Evolutionary conservation across 2,329 filamentous ascomycete genomes (phyloP), one percentile per base, ranked within the genome.

Genomic region (Colletotrichum endophyticum): DNA sequence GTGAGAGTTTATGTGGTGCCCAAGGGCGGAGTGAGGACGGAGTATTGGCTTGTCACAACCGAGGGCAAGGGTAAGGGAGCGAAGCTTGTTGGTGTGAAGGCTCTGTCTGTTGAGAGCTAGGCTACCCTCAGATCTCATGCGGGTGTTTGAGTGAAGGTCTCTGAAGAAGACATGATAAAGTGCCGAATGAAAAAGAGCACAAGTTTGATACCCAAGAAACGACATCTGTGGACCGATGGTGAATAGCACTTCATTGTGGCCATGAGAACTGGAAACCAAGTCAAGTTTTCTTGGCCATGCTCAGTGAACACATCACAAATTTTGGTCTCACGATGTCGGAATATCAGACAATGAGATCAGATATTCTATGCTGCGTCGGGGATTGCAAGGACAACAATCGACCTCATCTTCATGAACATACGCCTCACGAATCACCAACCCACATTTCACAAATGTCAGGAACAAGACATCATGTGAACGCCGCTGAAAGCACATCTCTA

Each of bases 1-100:
- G 91, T 96, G 69, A 91, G 93, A 82, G 92, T 98, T 27, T 98
- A 97, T 81, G 88, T 91, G 70, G 92, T 98, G 11, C 86, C 89
- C 75, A 88, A 91, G 80, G 92, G 91, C 61, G 87, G 87, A 15
- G 91, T 92, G 30, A 90, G 94, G 82, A 89, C 89, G 16, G 95
- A 98, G 85, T 98, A 98, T 84, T 98, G 93, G 90, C 87, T 98
- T 75, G 87, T 98, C 63, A 92, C 91, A 27, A 83, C 94, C 79
- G 89, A 93, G 81, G 85, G 86, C 63, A 88, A 91, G 79, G 87
- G 85, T 19, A 86, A 90, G 67, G 90, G 89, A 15, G 90, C 88
- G 22, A 90, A 89, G 85, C 81, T 98, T 76, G 92, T 98, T 9
- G 96, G 96, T 16, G 89, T 94, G 72, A 96, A 95, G 89, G 95